These are phyloP conservation scores for Houttuynia cordata DNA, from an alignment of 164 flowering plant genomes.

Conservation along the genomic window DNA sequence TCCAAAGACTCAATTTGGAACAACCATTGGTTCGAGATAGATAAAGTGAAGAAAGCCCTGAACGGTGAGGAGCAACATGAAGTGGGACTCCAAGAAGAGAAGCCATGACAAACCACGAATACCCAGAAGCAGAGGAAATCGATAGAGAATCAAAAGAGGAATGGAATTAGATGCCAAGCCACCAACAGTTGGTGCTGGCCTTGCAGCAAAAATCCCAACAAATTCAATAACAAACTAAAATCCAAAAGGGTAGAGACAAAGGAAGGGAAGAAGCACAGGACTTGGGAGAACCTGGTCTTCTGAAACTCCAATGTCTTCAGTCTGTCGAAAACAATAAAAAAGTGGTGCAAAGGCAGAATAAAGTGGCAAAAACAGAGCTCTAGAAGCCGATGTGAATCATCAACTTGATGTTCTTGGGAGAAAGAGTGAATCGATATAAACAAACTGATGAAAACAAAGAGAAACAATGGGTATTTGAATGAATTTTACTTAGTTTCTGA, in stretches of 20 bases:
- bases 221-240: too few species aligned
- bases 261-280: too few species aligned
- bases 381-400: too few species aligned
- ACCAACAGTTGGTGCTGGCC: neutral
- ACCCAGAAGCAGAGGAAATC: neutral
- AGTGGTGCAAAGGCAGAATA: neutral
- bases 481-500: too few species aligned
- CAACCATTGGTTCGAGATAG: conserved; percentile 10
- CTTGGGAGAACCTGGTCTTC: neutral
- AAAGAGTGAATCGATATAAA: too few species aligned
- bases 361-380: neutral
- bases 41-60: conserved; percentile 19
- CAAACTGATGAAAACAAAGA: too few species aligned
- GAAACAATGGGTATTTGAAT: too few species aligned
- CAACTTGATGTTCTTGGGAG: too few species aligned
- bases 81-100: conserved; percentile 12
- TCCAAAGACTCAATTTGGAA: conserved; percentile 5
- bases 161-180: neutral
- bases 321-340: neutral
- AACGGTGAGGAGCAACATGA: conserved; percentile 7
- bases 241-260: too few species aligned
- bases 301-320: neutral
- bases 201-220: neutral
- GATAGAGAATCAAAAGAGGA: neutral
- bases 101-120: conserved; percentile 17